Evolutionary conservation across 805 yeast species (phyloP).

Genomic region (Ogataea parapolymorpha): DNA sequence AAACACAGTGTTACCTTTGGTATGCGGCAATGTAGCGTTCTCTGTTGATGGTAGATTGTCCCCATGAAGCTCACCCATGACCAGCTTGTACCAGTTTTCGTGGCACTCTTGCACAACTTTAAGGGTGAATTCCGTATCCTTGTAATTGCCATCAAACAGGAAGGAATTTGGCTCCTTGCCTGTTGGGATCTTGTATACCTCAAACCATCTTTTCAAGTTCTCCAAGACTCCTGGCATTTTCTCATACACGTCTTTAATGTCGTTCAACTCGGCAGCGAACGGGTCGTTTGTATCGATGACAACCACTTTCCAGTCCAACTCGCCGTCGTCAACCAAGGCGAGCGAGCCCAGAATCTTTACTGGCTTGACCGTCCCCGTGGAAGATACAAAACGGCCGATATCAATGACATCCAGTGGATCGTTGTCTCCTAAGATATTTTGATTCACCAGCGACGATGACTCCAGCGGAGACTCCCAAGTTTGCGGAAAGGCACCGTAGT

Average conservation of each 20-base stretch:
- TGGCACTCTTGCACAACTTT: conserved; percentile 61
- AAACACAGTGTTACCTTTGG: conserved; percentile 28
- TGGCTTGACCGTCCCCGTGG: conserved; percentile 52
- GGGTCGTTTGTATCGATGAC: conserved; percentile 69
- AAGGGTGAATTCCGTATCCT: conserved; percentile 56
- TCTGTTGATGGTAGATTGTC: conserved; percentile 33
- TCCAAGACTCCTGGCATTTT: conserved; percentile 69
- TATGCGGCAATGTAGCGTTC: conserved; percentile 36
- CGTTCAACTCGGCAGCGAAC: conserved; percentile 54
- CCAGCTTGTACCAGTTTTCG: conserved; percentile 61
- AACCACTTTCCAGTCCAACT: conserved; percentile 91
- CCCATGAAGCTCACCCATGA: conserved; percentile 39
- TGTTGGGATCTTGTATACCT: conserved; percentile 78
- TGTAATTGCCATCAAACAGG: conserved; percentile 69
- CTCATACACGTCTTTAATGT: conserved; percentile 63
- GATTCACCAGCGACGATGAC: conserved; percentile 37
- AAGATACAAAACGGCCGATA: conserved; percentile 55
- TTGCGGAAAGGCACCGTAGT: conserved; percentile 87
- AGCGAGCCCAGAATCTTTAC: conserved; percentile 73
- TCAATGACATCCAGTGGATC: conserved; percentile 96
- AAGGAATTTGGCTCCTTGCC: conserved; percentile 75
- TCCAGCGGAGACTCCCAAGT: conserved; percentile 96
- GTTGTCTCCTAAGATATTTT: conserved; percentile 69
- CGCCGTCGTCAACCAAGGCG: conserved; percentile 89
- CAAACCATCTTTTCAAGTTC: conserved; percentile 75